A percentile compares a stretch with the other conserved stretches of the same genome.
These are phyloP conservation scores for Arthrobotrys sinensis DNA, from an alignment of 2,329 filamentous ascomycete genomes.

Conservation along the genomic window DNA sequence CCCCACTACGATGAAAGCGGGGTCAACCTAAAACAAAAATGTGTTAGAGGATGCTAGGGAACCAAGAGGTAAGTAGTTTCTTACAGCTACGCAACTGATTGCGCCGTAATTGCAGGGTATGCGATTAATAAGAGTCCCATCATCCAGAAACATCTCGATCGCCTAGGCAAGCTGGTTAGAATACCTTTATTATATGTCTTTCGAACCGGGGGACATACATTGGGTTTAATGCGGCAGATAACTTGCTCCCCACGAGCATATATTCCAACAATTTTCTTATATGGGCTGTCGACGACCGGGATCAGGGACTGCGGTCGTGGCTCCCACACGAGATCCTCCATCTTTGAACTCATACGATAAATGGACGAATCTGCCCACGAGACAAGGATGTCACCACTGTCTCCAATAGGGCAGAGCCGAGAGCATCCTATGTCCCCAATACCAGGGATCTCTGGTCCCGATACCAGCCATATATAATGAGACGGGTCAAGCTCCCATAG, in stretches of 20 bases:
- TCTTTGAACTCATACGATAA: conserved; percentile 36
- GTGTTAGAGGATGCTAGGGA: not conserved
- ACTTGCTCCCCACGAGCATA: conserved; percentile 47
- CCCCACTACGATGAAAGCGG: conserved; percentile 54
- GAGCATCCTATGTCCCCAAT: conserved; percentile 25
- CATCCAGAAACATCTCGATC: conserved; percentile 43
- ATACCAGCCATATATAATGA: conserved; percentile 32
- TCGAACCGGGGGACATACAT: conserved; percentile 28
- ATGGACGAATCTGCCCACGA: conserved; percentile 56
- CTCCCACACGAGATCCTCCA: conserved; percentile 45
- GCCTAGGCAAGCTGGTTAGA: conserved; percentile 22
- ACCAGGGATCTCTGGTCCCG: conserved; percentile 29
- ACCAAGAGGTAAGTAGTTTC: not conserved
- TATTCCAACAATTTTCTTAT: conserved; percentile 30
- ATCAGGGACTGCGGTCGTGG: conserved; percentile 39
- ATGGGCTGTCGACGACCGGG: not conserved
- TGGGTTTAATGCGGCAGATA: conserved; percentile 40
- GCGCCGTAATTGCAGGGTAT: conserved; percentile 30
- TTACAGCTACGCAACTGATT: conserved; percentile 53
- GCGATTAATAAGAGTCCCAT: conserved; percentile 27
- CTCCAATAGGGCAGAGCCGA: conserved; percentile 44
- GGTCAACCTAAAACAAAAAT: conserved; percentile 41
- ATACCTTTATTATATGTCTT: not conserved
- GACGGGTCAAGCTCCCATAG: conserved; percentile 43
- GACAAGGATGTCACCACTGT: conserved; percentile 43